Evolutionary conservation across 2,329 filamentous ascomycete species (phyloP).

Genomic region (Beauveria australis): DNA sequence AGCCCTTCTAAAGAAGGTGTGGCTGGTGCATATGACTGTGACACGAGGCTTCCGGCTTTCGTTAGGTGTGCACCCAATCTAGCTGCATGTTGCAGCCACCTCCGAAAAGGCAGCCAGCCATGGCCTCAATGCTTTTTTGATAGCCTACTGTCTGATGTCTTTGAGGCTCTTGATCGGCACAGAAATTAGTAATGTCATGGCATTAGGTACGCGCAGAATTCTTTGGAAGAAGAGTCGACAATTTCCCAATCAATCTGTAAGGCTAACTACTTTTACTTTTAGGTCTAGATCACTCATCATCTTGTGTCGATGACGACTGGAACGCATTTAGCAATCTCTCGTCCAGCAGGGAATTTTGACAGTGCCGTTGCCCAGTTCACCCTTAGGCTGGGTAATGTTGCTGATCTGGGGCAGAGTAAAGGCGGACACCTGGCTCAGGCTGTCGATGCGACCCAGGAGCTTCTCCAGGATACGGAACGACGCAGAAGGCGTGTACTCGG

Average conservation of each 20-base stretch:
- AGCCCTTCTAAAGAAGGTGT: neutral
- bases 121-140: neutral
- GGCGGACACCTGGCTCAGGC: constrained; percentile 33
- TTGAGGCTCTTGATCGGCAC: neutral
- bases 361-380: constrained; percentile 17
- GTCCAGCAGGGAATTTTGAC: constrained; percentile 27
- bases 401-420: constrained; percentile 26
- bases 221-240: too few relatives aligned
- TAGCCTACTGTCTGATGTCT: neutral
- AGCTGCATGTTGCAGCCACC: neutral
- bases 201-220: too few relatives aligned
- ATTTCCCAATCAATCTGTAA: too few relatives aligned
- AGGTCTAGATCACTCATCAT: neutral
- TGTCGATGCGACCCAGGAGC: constrained; percentile 60
- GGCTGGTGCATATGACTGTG: neutral
- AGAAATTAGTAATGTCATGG: neutral
- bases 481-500: constrained; percentile 60
- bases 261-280: too few relatives aligned
- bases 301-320: neutral
- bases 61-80: constrained; percentile 1
- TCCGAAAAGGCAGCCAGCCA: neutral
- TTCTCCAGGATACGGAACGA: constrained; percentile 69
- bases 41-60: neutral
- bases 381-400: constrained; percentile 14
- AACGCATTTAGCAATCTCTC: neutral